Conservation (phyloP, 495 filamentous ascomycete genomes). For the Chaetomium tenue region DNA sequence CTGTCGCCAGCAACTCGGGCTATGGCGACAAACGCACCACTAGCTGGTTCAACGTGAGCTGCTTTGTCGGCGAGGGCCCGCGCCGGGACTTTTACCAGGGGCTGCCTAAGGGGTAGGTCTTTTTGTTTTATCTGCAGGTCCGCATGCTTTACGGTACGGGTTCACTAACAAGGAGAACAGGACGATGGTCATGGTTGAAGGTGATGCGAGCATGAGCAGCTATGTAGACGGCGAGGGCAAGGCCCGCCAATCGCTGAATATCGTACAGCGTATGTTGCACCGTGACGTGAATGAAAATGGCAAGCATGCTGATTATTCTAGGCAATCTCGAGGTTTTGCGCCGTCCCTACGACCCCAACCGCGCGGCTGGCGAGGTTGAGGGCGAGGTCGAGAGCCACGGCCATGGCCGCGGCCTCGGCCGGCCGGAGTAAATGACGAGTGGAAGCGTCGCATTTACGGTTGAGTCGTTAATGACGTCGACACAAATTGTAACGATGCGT, state of each 20-base stretch:
- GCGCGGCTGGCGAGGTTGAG: conserved; percentile 1
- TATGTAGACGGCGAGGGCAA: conserved; percentile 66
- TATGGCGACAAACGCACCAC: conserved; percentile 60
- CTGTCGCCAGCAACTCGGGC: conserved; percentile 60
- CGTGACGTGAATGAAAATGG: background rate
- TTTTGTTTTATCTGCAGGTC: background rate
- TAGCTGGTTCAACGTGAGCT: conserved; percentile 72
- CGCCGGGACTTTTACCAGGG: conserved; percentile 62
- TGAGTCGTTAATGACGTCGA: background rate
- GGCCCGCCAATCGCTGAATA: conserved; percentile 53
- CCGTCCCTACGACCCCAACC: conserved; percentile 13
- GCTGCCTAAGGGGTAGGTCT: conserved; percentile 75
- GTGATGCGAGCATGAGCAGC: conserved; percentile 60
- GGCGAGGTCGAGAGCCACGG: no score
- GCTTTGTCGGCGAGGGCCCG: conserved; percentile 59
- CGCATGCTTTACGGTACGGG: no score
- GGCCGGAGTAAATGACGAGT: background rate
- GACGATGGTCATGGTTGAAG: conserved; percentile 69
- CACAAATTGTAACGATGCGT: background rate
- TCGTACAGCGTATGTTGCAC: conserved; percentile 66
- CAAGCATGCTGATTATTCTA: conserved; percentile 29
- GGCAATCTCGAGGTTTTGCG: conserved; percentile 57
- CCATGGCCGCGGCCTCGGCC: no score
- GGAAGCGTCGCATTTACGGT: no score
- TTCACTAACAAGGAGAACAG: conserved; percentile 38